These are phyloP conservation scores for Deinandra increscens DNA, from an alignment of 129 eudicot genomes.

Conservation along the genomic window DNA sequence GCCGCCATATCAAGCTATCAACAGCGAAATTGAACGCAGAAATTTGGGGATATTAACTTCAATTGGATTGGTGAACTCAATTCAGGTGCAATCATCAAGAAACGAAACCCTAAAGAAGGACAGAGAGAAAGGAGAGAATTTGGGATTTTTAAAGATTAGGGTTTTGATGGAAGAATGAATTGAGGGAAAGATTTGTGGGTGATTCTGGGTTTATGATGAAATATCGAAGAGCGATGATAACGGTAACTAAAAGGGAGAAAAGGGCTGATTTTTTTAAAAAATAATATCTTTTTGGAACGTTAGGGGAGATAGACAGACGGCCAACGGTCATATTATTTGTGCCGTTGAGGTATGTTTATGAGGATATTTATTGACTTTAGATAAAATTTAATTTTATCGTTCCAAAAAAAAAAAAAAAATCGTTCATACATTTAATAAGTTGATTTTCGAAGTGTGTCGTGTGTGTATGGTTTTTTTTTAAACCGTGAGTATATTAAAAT, in stretches of 20 bases:
- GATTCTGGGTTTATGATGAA: conserved; percentile 27
- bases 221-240: conserved; percentile 24
- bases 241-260: conserved; percentile 36
- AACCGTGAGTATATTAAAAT: too few relatives aligned
- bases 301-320: conserved; percentile 13
- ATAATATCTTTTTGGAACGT: conserved; percentile 23
- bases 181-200: conserved; percentile 14
- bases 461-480: too few relatives aligned
- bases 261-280: conserved; percentile 27
- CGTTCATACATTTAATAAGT: neutral
- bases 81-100: neutral
- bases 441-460: neutral
- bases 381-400: too few relatives aligned
- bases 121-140: neutral
- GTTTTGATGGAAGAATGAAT: conserved; percentile 15
- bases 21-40: conserved; percentile 23
- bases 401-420: too few relatives aligned
- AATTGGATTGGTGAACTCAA: neutral
- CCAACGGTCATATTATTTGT: conserved; percentile 42
- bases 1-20: conserved; percentile 57
- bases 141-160: conserved; percentile 3
- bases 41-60: neutral
- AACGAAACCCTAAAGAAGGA: conserved; percentile 2
- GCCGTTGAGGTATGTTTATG: conserved; percentile 12
- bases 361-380: conserved; percentile 11